Evolutionary conservation across 108 stramenopile genomes (phyloP).

Genomic region (Fistulifera solaris): DNA sequence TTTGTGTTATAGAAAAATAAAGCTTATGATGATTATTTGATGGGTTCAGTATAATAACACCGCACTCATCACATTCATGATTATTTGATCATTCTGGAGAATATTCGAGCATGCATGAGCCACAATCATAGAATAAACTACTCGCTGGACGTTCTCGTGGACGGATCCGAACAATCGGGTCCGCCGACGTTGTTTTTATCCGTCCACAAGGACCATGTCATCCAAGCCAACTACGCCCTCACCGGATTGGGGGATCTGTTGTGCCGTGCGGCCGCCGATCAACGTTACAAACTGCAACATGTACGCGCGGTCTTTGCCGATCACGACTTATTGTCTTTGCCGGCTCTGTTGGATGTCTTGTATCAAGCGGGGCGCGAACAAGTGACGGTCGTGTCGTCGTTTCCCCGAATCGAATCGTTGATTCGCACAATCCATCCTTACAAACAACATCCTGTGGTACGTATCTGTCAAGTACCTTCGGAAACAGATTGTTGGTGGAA

Average conservation of each 20-base stretch:
- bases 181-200: slow-evolving; percentile 57
- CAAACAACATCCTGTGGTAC: slow-evolving; percentile 18
- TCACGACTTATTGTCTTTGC: slow-evolving; percentile 19
- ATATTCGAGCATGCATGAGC: neutral
- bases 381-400: slow-evolving; percentile 18
- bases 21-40: too few species aligned
- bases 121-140: slow-evolving; percentile 1
- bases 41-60: too few species aligned
- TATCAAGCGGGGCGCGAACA: slow-evolving; percentile 33
- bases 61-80: too few species aligned
- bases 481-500: slow-evolving; percentile 44
- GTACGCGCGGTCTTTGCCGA: slow-evolving; percentile 27
- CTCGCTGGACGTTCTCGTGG: slow-evolving; percentile 58
- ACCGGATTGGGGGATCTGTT: slow-evolving; percentile 49
- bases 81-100: too few species aligned
- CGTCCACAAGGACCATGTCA: slow-evolving; percentile 22
- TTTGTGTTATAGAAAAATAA: too few species aligned
- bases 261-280: slow-evolving; percentile 56
- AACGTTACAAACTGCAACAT: slow-evolving; percentile 40
- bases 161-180: slow-evolving; percentile 64
- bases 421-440: neutral
- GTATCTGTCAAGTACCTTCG: slow-evolving; percentile 32
- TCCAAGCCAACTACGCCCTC: slow-evolving; percentile 44
- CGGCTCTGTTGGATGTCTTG: slow-evolving; percentile 44
- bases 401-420: slow-evolving; percentile 5